Evolutionary conservation across 2,329 filamentous ascomycete species (phyloP), one percentile per base, ranked within the genome.

Genomic region (Sporothrix mexicana): DNA sequence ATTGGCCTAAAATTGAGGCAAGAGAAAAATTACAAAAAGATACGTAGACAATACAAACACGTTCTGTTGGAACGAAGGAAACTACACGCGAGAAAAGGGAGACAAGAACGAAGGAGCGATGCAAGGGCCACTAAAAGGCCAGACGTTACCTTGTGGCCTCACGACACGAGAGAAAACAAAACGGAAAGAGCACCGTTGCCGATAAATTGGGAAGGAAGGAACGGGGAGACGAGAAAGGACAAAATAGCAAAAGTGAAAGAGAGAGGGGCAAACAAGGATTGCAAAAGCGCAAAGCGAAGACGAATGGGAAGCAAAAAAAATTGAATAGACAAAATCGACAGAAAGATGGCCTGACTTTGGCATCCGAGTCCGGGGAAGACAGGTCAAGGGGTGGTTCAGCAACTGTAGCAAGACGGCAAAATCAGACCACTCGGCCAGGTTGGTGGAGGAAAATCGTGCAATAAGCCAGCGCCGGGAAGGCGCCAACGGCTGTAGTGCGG

Each of bases 381-480:
- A 71, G 25, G 64, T 69, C 66, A 57, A 73, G 72, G 70, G 62
- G 73, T 73, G 74, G 73, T 73, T 51, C 72, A 72, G 72, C 67
- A 71, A 47, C 72, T 75, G 74, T 72, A 73, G 73, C 73, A 71
- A 68, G 66, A 68, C 73, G 69, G 68, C 73, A 74, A 70, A 73
- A 77, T 77, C 76, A 77, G 76, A 66, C 76, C 76, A 77, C 73
- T 74, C 64, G 69, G 15, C 17, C 68, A 67, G 57, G 51, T 68
- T 72, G 72, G 70, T 23, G 75, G 75, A 73, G 73, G 75, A 72
- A 61, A 75, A 76, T 75, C 76, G 76, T 76, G 49, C 76, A 75
- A 76, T 75, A 36, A 20, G 66, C 47, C 69, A 69, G 41, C 69
- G 64, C 64, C 68, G 68, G 73, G 47, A 69, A 74, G 61, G 72